Base-by-base conservation (phyloP, 768 basidiomycete species). In the Pleurotus ostreatus region DNA sequence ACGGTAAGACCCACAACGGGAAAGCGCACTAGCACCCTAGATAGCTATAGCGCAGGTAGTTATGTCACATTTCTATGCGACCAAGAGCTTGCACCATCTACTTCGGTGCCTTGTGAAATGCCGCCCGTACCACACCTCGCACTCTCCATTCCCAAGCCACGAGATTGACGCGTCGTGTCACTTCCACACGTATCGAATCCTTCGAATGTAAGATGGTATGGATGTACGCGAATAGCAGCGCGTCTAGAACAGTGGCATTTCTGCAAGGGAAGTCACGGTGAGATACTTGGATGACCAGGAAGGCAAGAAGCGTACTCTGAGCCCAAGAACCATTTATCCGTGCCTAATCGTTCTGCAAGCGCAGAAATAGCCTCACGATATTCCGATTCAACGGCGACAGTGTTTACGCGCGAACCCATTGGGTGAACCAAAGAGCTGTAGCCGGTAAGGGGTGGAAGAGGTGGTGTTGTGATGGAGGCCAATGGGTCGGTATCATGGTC, bases 171-270 rank as follows among this genome's bases (percentile, higher is more conserved):
- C 82, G 83, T 49, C 83, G 81, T 11, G 82, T 78, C 25, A 92
- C 83, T 63, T 89, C 86, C 38, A 82, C 77, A 34, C 87, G 79
- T 18, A 84, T 70, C 18, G 60, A 55, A 39, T 74, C 71, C 57
- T 71, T 66, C 20, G 76, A 72, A 47, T 83, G 72, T 5, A 89
- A 70, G 20, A 91, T 77, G 54, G 74, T 76, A 67, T 92, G 85
- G 11, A 94, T 73, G 63, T 94, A 94, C 1, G 92, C 91, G 65
- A 93, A 94, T 5, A 81, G 74, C 44, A 92, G 81, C 2, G 92
- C 91, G 65, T 94, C 92, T 12, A 94, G 81, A 0, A 86, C 79
- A 1, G 92, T 94, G 18, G 92, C 88, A 22, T 76, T 74, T 48
- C 91, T 94, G 57, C 26, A 38, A 48, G 49, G 30, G 20, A 25